Conservation (phyloP, 2,329 filamentous ascomycete genomes). For the Blastomyces emzantsi region DNA sequence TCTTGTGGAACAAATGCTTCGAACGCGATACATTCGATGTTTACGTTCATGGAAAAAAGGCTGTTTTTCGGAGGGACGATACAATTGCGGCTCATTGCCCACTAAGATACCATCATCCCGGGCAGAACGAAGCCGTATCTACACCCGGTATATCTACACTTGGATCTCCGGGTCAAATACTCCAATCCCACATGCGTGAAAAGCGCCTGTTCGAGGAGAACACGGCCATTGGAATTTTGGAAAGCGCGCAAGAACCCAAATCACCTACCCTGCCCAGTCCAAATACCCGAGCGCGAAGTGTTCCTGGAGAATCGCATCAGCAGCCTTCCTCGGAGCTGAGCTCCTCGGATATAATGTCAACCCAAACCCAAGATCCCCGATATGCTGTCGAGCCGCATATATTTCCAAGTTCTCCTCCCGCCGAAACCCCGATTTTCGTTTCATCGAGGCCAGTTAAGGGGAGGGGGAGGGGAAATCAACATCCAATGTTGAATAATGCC, state of each 20-base stretch:
- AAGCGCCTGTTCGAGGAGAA: neutral
- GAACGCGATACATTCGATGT: slow-evolving; percentile 25
- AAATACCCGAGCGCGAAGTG: neutral
- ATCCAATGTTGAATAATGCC: neutral
- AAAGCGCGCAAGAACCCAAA: neutral
- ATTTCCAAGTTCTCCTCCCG: slow-evolving; percentile 13
- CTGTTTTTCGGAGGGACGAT: slow-evolving; percentile 24
- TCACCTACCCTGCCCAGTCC: slow-evolving; percentile 3
- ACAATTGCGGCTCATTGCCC: neutral
- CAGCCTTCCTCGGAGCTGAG: neutral
- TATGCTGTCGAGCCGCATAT: slow-evolving; percentile 5
- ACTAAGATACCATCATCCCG: neutral
- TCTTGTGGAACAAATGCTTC: slow-evolving; percentile 24
- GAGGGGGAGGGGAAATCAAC: slow-evolving; percentile 7
- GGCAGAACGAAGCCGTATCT: neutral
- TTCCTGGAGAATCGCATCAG: neutral
- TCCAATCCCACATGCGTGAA: neutral
- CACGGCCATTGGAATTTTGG: neutral
- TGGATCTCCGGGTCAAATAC: neutral
- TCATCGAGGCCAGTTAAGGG: slow-evolving; percentile 19
- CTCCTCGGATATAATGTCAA: slow-evolving; percentile 9
- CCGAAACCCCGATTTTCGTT: slow-evolving; percentile 10
- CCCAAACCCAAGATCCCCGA: slow-evolving; percentile 16
- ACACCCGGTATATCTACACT: neutral
- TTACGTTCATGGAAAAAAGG: slow-evolving; percentile 20